Conservation (phyloP, 148 eudicot species). For the Talinum fruticosum region DNA sequence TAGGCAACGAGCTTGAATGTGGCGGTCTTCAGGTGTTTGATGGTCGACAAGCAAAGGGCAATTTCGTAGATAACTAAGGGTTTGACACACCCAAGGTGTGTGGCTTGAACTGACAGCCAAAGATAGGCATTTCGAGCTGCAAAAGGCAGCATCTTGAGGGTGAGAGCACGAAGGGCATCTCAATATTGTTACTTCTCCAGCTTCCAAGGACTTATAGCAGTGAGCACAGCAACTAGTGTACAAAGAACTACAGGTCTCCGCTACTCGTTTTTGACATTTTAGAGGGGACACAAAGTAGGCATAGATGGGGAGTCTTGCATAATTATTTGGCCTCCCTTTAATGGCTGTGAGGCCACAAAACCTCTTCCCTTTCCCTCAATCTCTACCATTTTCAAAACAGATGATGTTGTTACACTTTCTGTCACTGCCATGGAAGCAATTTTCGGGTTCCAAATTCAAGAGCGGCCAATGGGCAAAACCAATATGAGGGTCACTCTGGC, state of each 20-base stretch:
- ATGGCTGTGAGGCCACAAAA: slow-evolving; percentile 46
- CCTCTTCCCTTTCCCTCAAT: slow-evolving; percentile 74
- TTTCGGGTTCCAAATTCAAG: neutral
- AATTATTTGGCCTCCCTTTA: slow-evolving; percentile 65
- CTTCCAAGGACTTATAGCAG: slow-evolving; percentile 47
- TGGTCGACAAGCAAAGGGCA: slow-evolving; percentile 32
- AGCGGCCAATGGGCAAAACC: neutral
- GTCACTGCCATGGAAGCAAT: slow-evolving; percentile 19
- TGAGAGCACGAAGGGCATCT: slow-evolving; percentile 58
- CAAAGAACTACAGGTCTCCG: neutral
- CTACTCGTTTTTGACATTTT: slow-evolving; percentile 19
- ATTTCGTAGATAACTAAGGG: slow-evolving; percentile 39
- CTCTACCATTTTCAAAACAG: slow-evolving; percentile 34
- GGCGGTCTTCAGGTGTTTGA: slow-evolving; percentile 41
- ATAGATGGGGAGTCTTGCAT: slow-evolving; percentile 64
- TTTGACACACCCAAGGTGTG: slow-evolving; percentile 70
- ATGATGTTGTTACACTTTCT: slow-evolving; percentile 16
- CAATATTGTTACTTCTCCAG: neutral
- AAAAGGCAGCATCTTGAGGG: slow-evolving; percentile 41
- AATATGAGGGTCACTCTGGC: neutral
- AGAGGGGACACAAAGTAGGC: slow-evolving; percentile 59
- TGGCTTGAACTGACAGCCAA: slow-evolving; percentile 47
- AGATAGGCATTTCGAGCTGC: slow-evolving; percentile 54
- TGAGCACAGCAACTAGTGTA: slow-evolving; percentile 50
- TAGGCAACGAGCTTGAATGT: slow-evolving; percentile 67